A percentile compares a stretch with the other conserved stretches of the same genome.
Conservation (phyloP, 495 filamentous ascomycete species). For the Letharia columbiana region DNA sequence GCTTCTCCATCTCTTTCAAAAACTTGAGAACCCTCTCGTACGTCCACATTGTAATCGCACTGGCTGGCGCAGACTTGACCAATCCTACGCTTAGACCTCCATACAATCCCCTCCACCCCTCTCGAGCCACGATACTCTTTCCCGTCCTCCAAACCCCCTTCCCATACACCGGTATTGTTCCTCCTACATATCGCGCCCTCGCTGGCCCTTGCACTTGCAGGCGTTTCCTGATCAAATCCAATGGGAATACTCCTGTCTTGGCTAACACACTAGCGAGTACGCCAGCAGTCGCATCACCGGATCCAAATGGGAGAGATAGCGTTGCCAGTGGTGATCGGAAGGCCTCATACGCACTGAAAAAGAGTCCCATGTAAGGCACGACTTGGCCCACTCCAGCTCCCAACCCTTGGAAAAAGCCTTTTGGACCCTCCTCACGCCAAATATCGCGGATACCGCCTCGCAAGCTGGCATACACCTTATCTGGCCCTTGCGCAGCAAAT, state of each 20-base stretch:
- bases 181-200: slow-evolving; percentile 64
- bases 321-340: slow-evolving; percentile 44
- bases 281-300: slow-evolving; percentile 73
- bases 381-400: slow-evolving; percentile 75
- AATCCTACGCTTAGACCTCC: slow-evolving; percentile 80
- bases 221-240: slow-evolving; percentile 89
- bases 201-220: slow-evolving; percentile 94
- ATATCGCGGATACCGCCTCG: slow-evolving; percentile 62
- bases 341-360: slow-evolving; percentile 83
- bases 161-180: slow-evolving; percentile 76
- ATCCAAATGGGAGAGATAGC: slow-evolving; percentile 61
- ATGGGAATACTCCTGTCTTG: slow-evolving; percentile 84
- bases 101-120: slow-evolving; percentile 78
- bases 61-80: slow-evolving; percentile 88
- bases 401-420: slow-evolving; percentile 81
- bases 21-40: slow-evolving; percentile 67
- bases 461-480: slow-evolving; percentile 68
- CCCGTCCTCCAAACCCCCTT: slow-evolving; percentile 56
- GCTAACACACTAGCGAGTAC: slow-evolving; percentile 67
- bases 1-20: slow-evolving; percentile 36
- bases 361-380: slow-evolving; percentile 91
- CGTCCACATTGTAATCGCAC: slow-evolving; percentile 97
- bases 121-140: slow-evolving; percentile 53
- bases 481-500: slow-evolving; percentile 88
- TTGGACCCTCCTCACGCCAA: slow-evolving; percentile 57